A percentile compares a stretch with the other conserved stretches of the same genome.
These are phyloP conservation scores for Carex kokanica DNA, from an alignment of 176 grass and related monocot genomes.

Conservation along the genomic window DNA sequence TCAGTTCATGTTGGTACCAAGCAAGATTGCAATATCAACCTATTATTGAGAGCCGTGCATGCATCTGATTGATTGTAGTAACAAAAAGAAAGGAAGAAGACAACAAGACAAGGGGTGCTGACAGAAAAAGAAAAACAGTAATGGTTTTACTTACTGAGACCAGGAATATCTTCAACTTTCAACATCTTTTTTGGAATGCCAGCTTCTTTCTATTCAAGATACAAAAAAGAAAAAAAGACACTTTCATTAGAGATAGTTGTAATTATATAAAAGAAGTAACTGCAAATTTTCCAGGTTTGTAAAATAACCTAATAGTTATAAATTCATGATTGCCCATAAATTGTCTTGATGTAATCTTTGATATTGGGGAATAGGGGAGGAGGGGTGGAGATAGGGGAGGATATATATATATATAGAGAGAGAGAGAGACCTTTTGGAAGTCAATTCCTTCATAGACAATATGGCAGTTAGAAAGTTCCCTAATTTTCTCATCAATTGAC, in stretches of 20 bases:
- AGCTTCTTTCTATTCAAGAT: slow-evolving; percentile 83
- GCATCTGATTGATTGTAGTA: background rate
- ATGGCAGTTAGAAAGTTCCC: slow-evolving; percentile 96
- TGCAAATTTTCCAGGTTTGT: background rate
- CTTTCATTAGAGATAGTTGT: background rate
- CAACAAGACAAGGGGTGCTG: background rate
- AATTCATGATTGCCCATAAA: background rate
- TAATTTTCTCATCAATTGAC: slow-evolving; percentile 99
- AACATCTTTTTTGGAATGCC: slow-evolving; percentile 75
- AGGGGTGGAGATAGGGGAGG: background rate
- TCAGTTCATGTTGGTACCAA: background rate
- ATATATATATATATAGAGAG: background rate
- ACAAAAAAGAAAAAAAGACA: slow-evolving; percentile 14
- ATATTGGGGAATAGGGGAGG: background rate
- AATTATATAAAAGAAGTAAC: background rate
- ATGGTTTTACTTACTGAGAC: slow-evolving; percentile 70
- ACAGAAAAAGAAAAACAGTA: slow-evolving; percentile 1
- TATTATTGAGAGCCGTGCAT: background rate
- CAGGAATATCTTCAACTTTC: slow-evolving; percentile 92
- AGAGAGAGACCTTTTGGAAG: slow-evolving; percentile 82
- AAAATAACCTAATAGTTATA: background rate
- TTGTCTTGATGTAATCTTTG: background rate
- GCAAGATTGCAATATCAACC: background rate
- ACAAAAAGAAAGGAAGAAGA: background rate
- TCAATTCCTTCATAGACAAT: slow-evolving; percentile 96